Conservation (phyloP, 2,329 filamentous ascomycete species). For the Rutstroemia sp. region DNA sequence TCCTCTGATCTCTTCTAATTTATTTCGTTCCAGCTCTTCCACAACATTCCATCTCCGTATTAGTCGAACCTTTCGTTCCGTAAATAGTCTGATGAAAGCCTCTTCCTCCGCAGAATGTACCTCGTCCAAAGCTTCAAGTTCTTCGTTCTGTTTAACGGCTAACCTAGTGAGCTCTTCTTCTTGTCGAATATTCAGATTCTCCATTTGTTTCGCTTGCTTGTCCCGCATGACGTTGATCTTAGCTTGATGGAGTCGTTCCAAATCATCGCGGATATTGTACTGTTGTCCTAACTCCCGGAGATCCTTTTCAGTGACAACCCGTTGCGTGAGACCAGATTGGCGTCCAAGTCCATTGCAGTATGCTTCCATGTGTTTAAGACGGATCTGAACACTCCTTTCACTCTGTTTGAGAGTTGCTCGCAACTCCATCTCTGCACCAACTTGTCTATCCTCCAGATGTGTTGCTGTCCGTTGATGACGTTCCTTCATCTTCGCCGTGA, state of each 20-base stretch:
- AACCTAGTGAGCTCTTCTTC: conserved; percentile 43
- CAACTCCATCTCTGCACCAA: conserved; percentile 55
- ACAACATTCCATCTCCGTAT: conserved; percentile 44
- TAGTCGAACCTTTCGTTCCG: conserved; percentile 37
- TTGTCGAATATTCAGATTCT: conserved; percentile 49
- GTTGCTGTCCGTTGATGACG: conserved; percentile 44
- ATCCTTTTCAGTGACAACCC: conserved; percentile 52
- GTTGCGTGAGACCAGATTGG: conserved; percentile 37
- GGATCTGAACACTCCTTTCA: conserved; percentile 48
- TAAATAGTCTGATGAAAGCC: conserved; percentile 37
- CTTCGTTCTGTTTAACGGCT: conserved; percentile 38
- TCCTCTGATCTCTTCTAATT: conserved; percentile 40
- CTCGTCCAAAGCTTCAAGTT: conserved; percentile 41
- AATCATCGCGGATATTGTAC: conserved; percentile 51
- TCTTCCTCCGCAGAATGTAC: conserved; percentile 44
- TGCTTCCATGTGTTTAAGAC: conserved; percentile 59
- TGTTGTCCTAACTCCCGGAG: conserved; percentile 52
- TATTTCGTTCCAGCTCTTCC: conserved; percentile 45
- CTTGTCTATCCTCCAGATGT: conserved; percentile 53
- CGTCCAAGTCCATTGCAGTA: conserved; percentile 51
- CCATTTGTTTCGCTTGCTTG: conserved; percentile 53
- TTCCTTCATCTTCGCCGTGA: conserved; percentile 46
- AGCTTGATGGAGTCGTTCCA: conserved; percentile 50
- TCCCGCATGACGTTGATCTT: conserved; percentile 61
- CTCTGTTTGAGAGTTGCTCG: conserved; percentile 46